A percentile compares a stretch with the other conserved stretches of the same genome.
phyloP scores from a whole-genome alignment of 208 protist species.

The Wallacemonas sp. region DNA sequence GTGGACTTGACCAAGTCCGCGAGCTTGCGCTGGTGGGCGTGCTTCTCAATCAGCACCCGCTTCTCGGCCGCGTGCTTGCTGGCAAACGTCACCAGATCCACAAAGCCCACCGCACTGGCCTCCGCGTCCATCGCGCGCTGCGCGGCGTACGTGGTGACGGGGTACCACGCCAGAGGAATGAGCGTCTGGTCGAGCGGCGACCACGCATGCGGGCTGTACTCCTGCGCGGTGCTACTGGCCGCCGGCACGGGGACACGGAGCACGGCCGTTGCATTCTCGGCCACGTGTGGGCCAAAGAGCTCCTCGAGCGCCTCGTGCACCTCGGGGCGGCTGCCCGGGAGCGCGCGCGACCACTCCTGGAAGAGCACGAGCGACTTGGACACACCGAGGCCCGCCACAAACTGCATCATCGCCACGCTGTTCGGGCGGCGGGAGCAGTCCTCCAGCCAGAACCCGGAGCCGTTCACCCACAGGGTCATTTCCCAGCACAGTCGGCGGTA shows the following conservation, averaged over 20 bases:
- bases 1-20: conserved; percentile 16
- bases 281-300: conserved; percentile 49
- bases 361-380: conserved; percentile 51
- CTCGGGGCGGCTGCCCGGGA: conserved; percentile 35
- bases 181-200: conserved; percentile 77
- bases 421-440: conserved; percentile 57
- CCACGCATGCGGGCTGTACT: conserved; percentile 28
- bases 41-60: conserved; percentile 28
- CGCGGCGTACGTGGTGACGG: conserved; percentile 19
- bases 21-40: conserved; percentile 16
- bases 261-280: conserved; percentile 45
- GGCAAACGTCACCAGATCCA: conserved; percentile 27
- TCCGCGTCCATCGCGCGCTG: conserved; percentile 1
- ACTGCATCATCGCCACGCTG: conserved; percentile 63
- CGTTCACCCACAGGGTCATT: conserved; percentile 80
- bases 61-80: conserved; percentile 32
- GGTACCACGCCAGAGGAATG: conserved; percentile 58
- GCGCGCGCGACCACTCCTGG: conserved; percentile 23
- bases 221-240: not conserved
- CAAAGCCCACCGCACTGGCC: conserved; percentile 15
- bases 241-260: conserved; percentile 43
- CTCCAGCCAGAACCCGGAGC: conserved; percentile 60
- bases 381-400: conserved; percentile 75
- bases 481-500: conserved; percentile 76
- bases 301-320: conserved; percentile 41